Evolutionary conservation across 2,329 filamentous ascomycete genomes (phyloP).

Genomic region (Chaetomium globosum): DNA sequence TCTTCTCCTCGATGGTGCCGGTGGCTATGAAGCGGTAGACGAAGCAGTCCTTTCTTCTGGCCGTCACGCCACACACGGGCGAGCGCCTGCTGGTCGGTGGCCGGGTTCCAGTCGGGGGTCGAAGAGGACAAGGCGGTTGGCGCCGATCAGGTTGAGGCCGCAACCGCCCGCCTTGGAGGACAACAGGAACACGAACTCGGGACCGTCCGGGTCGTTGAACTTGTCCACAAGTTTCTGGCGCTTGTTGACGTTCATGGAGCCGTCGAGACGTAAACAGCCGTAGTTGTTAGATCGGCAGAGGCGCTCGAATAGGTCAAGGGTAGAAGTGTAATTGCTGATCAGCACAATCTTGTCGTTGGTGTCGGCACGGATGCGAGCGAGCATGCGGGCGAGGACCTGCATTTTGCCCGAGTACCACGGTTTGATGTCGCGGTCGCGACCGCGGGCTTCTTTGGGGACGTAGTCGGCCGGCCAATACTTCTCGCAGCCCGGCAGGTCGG

Average conservation of each 20-base stretch:
- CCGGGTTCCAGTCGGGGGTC: constrained; percentile 98
- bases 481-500: constrained; percentile 87
- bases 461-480: constrained; percentile 81
- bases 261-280: constrained; percentile 85
- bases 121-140: constrained; percentile 92
- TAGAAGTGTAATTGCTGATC: constrained; percentile 98
- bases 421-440: constrained; percentile 88
- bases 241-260: constrained; percentile 97
- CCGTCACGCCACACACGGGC: constrained; percentile 98
- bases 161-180: constrained; percentile 97
- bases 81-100: constrained; percentile 93
- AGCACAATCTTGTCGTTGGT: constrained; percentile 99
- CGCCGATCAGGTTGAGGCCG: constrained; percentile 91
- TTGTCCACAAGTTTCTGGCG: constrained; percentile 95
- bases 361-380: constrained; percentile 89
- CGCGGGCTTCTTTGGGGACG: constrained; percentile 81
- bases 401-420: constrained; percentile 98
- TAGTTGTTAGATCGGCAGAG: constrained; percentile 85
- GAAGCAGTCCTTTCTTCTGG: constrained; percentile 99
- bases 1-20: constrained; percentile 97
- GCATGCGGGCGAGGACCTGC: constrained; percentile 96
- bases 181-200: constrained; percentile 92
- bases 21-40: constrained; percentile 99
- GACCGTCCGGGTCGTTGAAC: constrained; percentile 90
- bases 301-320: constrained; percentile 89